phyloP scores from a whole-genome alignment of 192 early-diverging fungal genomes.

The Linnemannia exigua region DNA sequence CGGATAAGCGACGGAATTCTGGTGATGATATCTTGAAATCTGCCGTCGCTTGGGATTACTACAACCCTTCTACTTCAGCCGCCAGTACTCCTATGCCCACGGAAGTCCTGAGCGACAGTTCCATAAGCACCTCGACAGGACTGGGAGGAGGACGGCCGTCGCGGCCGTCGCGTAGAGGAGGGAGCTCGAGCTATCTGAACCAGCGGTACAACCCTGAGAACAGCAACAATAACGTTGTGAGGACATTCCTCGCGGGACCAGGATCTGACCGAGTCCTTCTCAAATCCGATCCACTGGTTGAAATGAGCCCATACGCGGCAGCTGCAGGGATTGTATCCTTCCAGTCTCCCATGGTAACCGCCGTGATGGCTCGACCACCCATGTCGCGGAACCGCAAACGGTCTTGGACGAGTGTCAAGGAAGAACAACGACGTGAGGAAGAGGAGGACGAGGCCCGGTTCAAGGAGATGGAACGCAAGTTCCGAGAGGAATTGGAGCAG shows the following conservation, averaged over 20 bases:
- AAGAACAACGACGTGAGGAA: conserved; percentile 16
- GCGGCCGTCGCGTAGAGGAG: background rate
- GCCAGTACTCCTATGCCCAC: background rate
- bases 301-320: background rate
- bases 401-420: conserved; percentile 32
- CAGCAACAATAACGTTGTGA: conserved; percentile 12
- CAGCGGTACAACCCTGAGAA: conserved; percentile 28
- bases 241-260: background rate
- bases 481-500: conserved; percentile 37
- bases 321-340: background rate
- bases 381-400: conserved; percentile 11
- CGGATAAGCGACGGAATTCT: background rate
- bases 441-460: conserved; percentile 12
- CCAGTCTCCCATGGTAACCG: background rate
- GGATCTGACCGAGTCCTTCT: background rate
- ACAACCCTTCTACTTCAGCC: background rate
- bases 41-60: conserved; percentile 37
- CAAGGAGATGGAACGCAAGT: conserved; percentile 24
- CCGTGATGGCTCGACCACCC: background rate
- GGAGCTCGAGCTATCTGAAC: conserved; percentile 17
- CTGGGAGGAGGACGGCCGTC: background rate
- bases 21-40: conserved; percentile 20
- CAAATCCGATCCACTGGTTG: background rate
- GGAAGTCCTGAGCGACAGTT: background rate
- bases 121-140: background rate